Evolutionary conservation across 495 filamentous ascomycete genomes (phyloP).

Genomic region (Daldinia bambusicola): DNA sequence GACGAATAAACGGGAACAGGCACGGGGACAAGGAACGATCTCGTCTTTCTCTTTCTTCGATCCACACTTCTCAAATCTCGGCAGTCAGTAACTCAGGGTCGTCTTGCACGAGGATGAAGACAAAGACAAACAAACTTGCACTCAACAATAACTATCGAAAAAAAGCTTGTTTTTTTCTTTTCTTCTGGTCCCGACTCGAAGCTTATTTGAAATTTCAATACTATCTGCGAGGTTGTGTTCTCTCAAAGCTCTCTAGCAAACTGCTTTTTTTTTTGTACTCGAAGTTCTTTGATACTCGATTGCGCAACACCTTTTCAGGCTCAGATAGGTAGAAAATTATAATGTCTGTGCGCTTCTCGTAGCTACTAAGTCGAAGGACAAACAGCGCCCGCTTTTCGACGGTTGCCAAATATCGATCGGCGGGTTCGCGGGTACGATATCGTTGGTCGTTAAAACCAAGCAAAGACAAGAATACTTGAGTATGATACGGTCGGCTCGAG

Average conservation of each 20-base stretch:
- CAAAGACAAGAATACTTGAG: conserved; percentile 31
- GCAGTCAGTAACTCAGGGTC: conserved; percentile 39
- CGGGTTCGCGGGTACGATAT: conserved; percentile 37
- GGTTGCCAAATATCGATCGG: conserved; percentile 47
- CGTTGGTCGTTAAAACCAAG: conserved; percentile 30
- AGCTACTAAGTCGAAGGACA: conserved; percentile 44
- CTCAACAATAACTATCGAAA: conserved; percentile 30
- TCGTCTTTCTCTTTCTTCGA: conserved; percentile 19
- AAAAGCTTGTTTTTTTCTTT: background rate
- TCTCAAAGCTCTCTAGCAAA: conserved; percentile 44
- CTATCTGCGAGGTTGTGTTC: conserved; percentile 48
- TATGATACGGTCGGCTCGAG: conserved; percentile 34
- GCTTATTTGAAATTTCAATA: conserved; percentile 47
- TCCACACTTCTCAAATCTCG: conserved; percentile 28
- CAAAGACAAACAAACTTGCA: conserved; percentile 29
- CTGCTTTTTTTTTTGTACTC: conserved; percentile 39
- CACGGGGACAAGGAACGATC: conserved; percentile 7
- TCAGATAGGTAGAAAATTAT: conserved; percentile 41
- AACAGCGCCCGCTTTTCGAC: conserved; percentile 46
- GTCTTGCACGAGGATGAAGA: conserved; percentile 28
- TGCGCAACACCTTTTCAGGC: conserved; percentile 48
- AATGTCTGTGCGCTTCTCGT: conserved; percentile 30
- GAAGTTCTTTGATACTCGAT: conserved; percentile 46
- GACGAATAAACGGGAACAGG: conserved; percentile 13
- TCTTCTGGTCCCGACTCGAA: conserved; percentile 39